Evolutionary conservation across 2,329 filamentous ascomycete genomes (phyloP), one percentile per base, ranked within the genome.

Genomic region (Aspergillus jensenii): DNA sequence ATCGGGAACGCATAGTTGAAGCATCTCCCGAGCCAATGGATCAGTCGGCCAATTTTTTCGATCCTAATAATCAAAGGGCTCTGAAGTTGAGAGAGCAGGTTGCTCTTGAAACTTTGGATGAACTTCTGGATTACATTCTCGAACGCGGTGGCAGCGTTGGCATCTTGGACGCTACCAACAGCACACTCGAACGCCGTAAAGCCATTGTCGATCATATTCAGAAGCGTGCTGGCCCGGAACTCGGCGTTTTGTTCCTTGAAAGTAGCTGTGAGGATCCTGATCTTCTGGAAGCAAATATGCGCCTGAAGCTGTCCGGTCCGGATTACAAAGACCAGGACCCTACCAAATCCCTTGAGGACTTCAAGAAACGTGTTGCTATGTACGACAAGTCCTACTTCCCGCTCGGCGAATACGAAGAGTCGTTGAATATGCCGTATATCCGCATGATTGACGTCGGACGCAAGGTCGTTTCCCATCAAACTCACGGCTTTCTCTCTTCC

Each of bases 371-470:
- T 60, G 93, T 99, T 14, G 87, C 86, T 52, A 90, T 96, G 11
- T 99, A 99, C 68, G 91, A 97, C 74, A 96, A 93, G 69, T 92
- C 91, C 15, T 99, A 99, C 69, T 87, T 93, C 6, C 90, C 95
- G 0, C 81, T 99, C 1, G 95, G 95, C 33, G 86, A 92, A 43
- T 96, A 91, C 62, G 95, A 99, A 72, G 95, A 99, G 76, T 84
- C 89, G 21, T 84, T 96, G 69, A 88, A 93, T 67, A 89, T 97
- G 84, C 90, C 96, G 59, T 99, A 96, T 71, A 96, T 99, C 62
- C 91, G 91, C 80, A 96, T 98, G 90, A 91, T 98, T 63, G 95
- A 99, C 73, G 95, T 99, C 3, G 95, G 95, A 43, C 87, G 93
- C 60, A 99, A 99, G 76, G 84, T 98, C 60, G 87, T 98, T 44